Evolutionary conservation across 2,329 filamentous ascomycete species (phyloP), one percentile per base, ranked within the genome.

Genomic region (Exophiala bonariae): DNA sequence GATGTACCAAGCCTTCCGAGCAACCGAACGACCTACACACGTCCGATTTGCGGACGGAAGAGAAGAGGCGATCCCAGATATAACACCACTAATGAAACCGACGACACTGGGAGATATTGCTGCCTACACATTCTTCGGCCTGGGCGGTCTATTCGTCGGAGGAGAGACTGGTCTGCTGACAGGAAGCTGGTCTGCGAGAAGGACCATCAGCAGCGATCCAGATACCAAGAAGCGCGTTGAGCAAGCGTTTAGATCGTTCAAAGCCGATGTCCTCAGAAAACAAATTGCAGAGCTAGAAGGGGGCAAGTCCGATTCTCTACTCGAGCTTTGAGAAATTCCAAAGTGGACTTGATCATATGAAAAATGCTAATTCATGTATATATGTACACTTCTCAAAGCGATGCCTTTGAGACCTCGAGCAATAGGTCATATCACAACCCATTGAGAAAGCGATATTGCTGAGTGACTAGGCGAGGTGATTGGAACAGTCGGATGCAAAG

Each of bases 1-100:
- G n/a, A 76, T 84, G 63, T 86, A 85, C 69, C 73, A 75, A 34
- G 77, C 79, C 5, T 81, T 87, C 66, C 74, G 76, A 16, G 75
- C 81, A 0, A 67, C 74, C 41, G 80, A 86, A 61, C 80, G 78
- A 62, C 84, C 84, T 0, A 79, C 76, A 0, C 73, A 81, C 43
- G 75, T 87, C 4, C 67, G 77, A 11, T 87, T 87, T 62, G 75
- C 79, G 0, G 76, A 79, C 54, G 84, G 83, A 0, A 70, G 81
- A 14, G 34, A 57, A 81, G 82, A 85, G 59, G 60, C 75, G 0
- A 67, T 87, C 1, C 83, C 84, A 0, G 81, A 87, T 56, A 66
- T 86, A 28, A 79, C 78, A 0, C 73, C 74, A 0, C 59, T 80
- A 30, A 55, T 86, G 32, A 73, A 76, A 35, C 83, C 83, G 0